Evolutionary conservation across 139 green algal species (phyloP).

Genomic region (Trebouxia sp.): DNA sequence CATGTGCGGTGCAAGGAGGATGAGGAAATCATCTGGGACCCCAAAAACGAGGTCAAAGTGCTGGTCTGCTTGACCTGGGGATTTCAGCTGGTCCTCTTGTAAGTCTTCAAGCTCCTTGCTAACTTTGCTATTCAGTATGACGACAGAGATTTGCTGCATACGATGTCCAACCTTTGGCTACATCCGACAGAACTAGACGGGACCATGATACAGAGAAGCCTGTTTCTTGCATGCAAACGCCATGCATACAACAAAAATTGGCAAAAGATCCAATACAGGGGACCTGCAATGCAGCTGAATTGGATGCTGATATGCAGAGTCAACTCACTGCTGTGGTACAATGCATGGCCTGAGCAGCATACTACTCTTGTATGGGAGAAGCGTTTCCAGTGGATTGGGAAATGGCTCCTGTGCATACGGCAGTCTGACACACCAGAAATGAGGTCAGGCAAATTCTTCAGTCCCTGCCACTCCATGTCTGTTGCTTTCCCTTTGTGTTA

Average conservation of each 20-base stretch:
- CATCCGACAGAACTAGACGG: too few species aligned
- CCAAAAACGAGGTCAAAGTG: slow-evolving; percentile 28
- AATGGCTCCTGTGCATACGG: slow-evolving; percentile 28
- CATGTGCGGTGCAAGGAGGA: slow-evolving; percentile 7
- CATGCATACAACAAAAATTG: background rate
- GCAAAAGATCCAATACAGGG: background rate
- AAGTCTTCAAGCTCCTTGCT: too few species aligned
- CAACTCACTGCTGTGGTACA: slow-evolving; percentile 35
- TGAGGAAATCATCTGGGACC: slow-evolving; percentile 29
- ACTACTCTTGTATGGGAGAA: slow-evolving; percentile 23
- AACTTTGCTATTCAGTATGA: too few species aligned
- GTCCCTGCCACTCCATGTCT: background rate
- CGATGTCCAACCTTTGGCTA: too few species aligned
- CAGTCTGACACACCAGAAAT: background rate
- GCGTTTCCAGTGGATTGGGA: slow-evolving; percentile 30
- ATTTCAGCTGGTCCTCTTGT: slow-evolving; percentile 32
- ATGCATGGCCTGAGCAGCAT: slow-evolving; percentile 33
- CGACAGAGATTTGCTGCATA: too few species aligned
- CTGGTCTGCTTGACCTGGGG: slow-evolving; percentile 36
- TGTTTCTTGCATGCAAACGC: too few species aligned
- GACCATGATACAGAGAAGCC: too few species aligned
- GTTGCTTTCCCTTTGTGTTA: background rate
- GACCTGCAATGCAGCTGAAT: background rate
- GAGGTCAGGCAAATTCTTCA: background rate
- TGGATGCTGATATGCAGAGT: too few species aligned